Evolutionary conservation across 169 alveolate species (phyloP), one percentile per base, ranked within the genome.

Genomic region (Plasmodium gonderi): DNA sequence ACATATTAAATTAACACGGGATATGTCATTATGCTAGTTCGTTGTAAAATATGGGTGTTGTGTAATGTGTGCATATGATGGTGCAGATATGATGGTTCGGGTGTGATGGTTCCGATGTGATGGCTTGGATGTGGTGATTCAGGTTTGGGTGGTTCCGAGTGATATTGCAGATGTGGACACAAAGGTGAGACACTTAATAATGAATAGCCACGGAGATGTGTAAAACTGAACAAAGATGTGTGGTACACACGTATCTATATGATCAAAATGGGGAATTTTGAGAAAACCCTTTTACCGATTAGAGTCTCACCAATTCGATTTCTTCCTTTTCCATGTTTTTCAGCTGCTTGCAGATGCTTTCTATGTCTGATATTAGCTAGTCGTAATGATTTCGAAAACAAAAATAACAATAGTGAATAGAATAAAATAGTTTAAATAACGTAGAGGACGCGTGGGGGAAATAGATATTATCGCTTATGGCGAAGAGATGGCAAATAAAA

Each of bases 281-380:
- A 69, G 14, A 51, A 7, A 79, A 79, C n/a, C 6, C 40, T 23
- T 36, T 45, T 47, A 17, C 49, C 38, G 54, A 38, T 6, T 7
- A 9, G 26, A 14, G 36, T n/a, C 81, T 60, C 68, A 85, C 92
- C 92, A 85, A 75, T 75, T 85, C 89, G 44, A 85, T 85, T 54
- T 85, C 87, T 33, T 85, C 92, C 69, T 85, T 85, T 85, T 85
- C 92, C 92, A 85, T 85, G 26, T 54, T 54, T 85, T 85, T 85
- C 49, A 85, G 33, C 17, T 85, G 83, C 79, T 54, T 85, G 45
- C 92, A 85, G 51, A 75, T 64, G 79, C 67, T 74, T 42, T 85
- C 92, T 33, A 85, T 85, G 29, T 85, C 92, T 47, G 68, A 51
- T 33, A 85, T 78, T 54, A 85, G 72, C 92, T 85, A 85, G 44